Base-by-base conservation (phyloP, 2,329 filamentous ascomycete genomes). In the Aureobasidium leucospermi region DNA sequence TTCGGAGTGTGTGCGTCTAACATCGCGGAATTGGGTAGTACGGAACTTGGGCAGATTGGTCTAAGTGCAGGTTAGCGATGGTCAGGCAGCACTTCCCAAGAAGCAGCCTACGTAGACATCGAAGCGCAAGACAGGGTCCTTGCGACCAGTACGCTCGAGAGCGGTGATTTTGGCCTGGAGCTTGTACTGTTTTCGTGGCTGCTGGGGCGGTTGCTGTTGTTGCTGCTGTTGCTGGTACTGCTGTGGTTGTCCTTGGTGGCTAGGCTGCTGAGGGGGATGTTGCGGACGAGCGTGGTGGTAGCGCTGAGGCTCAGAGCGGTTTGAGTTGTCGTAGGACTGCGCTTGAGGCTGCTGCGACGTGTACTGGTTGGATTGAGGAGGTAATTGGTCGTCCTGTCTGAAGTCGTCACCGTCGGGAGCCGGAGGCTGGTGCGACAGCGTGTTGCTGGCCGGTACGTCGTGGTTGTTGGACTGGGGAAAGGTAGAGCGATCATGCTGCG, bases 41-140 rank as follows among this genome's bases (percentile, higher is more conserved):
- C 94, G 85, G 75, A 96, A 99, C 67, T 93, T 93, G 57, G 93
- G 92, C n/a, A 99, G 87, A 75, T 99, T 99, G 65, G 94, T 99
- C 94, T 99, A 62, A 28, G 48, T 43, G n/a, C 19, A 28, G 29
- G 29, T 9, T 58, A 48, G 55, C 16, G 34, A 8, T 23, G 23
- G 51, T 2, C 15, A 34, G 19, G 11, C 23, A 53, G 49, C 61
- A 43, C 43, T 53, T 36, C 53, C 55, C 23, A 13, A 16, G 11
- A 42, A 15, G 15, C 9, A 55, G 71, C 87, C 71, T 85, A 97
- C 94, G 75, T 99, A 90, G 64, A 97, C 90, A 75, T 99, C 94
- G 71, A 99, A 99, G 67, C 90, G 85, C 62, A 99, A 75, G 65
- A 97, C 91, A 0, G 92, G 91, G 68, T 99, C 94, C 75, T 97